phyloP scores from a whole-genome alignment of 225 moss, liverwort and hornwort species.

The Anthoceros angustus region DNA sequence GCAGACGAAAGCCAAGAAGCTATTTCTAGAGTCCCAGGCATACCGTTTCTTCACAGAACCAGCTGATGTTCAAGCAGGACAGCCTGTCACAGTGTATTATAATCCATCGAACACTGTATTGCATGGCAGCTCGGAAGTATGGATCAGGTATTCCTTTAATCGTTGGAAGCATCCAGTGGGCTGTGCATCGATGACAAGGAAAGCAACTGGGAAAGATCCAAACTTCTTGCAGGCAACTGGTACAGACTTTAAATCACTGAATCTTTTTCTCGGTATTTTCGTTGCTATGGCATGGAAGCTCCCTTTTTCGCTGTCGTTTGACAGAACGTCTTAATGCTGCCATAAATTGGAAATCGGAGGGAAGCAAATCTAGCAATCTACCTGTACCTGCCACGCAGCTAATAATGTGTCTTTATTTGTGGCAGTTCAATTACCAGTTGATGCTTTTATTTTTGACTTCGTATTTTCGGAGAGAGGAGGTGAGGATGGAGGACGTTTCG shows the following conservation, averaged over 20 bases:
- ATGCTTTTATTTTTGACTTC: slow-evolving; percentile 23
- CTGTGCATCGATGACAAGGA: slow-evolving; percentile 10
- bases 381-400: too few species aligned
- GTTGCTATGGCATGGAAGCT: not conserved
- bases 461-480: slow-evolving; percentile 27
- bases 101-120: slow-evolving; percentile 24
- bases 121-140: slow-evolving; percentile 24
- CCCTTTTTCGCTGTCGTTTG: not conserved
- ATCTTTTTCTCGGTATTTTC: too few species aligned
- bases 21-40: slow-evolving; percentile 16
- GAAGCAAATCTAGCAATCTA: too few species aligned
- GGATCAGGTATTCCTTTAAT: slow-evolving; percentile 24
- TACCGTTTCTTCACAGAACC: slow-evolving; percentile 25
- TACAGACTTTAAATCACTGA: not conserved
- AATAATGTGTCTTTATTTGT: not conserved
- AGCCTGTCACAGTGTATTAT: slow-evolving; percentile 19
- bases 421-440: slow-evolving; percentile 29
- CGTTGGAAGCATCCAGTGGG: slow-evolving; percentile 21
- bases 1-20: slow-evolving; percentile 16
- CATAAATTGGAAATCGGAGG: too few species aligned
- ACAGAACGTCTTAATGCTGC: not conserved
- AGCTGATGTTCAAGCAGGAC: slow-evolving; percentile 15
- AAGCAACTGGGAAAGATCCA: slow-evolving; percentile 14
- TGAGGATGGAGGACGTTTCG: slow-evolving; percentile 23
- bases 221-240: slow-evolving; percentile 21